phyloP scores from a whole-genome alignment of 345 rosid genomes.

The Pistacia integerrima region DNA sequence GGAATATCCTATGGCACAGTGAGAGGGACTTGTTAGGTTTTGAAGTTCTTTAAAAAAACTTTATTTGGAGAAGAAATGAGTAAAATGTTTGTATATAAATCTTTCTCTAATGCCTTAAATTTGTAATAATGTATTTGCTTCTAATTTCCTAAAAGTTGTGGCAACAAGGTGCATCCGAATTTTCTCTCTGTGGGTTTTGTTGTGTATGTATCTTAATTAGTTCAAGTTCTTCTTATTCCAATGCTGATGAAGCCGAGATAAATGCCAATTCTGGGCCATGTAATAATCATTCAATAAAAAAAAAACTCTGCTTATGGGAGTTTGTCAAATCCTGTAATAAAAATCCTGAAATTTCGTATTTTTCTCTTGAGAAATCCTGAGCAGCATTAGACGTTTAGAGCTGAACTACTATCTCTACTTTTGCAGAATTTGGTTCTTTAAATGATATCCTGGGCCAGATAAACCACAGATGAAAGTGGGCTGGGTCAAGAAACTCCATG shows the following conservation, averaged over 20 bases:
- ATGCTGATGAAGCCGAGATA: neutral
- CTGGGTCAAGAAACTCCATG: neutral
- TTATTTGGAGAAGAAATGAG: neutral
- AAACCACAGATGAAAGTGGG: neutral
- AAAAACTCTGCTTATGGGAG: neutral
- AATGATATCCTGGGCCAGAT: neutral
- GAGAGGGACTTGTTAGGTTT: slow-evolving; percentile 6
- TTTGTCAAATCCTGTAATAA: neutral
- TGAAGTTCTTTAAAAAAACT: neutral
- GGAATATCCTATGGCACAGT: neutral
- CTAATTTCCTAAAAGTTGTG: neutral
- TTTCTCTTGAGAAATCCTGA: no score
- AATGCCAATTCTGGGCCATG: neutral
- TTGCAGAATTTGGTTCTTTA: no score
- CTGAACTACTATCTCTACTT: no score
- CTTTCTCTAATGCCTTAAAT: neutral
- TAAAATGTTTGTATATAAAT: slow-evolving; percentile 16
- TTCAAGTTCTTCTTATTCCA: no score
- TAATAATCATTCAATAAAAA: slow-evolving; percentile 10
- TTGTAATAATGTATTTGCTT: slow-evolving; percentile 1
- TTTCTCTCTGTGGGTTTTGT: neutral
- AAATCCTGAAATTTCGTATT: neutral
- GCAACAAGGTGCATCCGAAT: neutral
- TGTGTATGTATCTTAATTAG: neutral
- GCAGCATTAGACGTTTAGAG: no score